Conservation (phyloP, 306 rosid genomes). For the Prunus campanulata region DNA sequence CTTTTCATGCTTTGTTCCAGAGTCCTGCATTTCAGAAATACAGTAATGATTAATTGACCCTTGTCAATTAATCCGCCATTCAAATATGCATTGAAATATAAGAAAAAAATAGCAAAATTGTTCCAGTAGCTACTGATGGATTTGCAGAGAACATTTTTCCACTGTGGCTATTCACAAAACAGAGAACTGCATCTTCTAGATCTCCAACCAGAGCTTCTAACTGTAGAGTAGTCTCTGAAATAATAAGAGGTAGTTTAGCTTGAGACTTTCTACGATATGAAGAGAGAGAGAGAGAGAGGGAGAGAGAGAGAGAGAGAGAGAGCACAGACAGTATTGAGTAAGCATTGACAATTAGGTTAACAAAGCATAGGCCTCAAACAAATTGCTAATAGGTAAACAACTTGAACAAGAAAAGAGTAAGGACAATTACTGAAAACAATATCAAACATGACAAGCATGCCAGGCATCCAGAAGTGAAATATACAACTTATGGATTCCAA, state of each 20-base stretch:
- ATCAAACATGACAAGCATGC: neutral
- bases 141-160: slow-evolving; percentile 43
- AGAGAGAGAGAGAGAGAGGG: neutral
- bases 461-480: neutral
- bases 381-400: neutral
- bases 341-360: neutral
- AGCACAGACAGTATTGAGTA: neutral
- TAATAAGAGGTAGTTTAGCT: slow-evolving; percentile 35
- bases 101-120: slow-evolving; percentile 10
- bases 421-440: neutral
- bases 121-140: slow-evolving; percentile 43
- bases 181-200: slow-evolving; percentile 77
- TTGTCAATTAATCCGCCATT: slow-evolving; percentile 9
- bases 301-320: neutral
- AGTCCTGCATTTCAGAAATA: slow-evolving; percentile 40
- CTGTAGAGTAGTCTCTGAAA: slow-evolving; percentile 71
- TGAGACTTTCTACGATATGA: slow-evolving; percentile 23
- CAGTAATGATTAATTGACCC: slow-evolving; percentile 9
- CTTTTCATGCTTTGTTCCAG: slow-evolving; percentile 49
- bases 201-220: slow-evolving; percentile 82
- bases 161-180: slow-evolving; percentile 46
- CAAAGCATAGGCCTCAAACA: neutral
- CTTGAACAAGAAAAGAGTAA: neutral
- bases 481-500: neutral
- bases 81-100: slow-evolving; percentile 15